Evolutionary conservation across 257 asterid genomes (phyloP), one percentile per base, ranked within the genome.

Genomic region (Solanum bukasovii): DNA sequence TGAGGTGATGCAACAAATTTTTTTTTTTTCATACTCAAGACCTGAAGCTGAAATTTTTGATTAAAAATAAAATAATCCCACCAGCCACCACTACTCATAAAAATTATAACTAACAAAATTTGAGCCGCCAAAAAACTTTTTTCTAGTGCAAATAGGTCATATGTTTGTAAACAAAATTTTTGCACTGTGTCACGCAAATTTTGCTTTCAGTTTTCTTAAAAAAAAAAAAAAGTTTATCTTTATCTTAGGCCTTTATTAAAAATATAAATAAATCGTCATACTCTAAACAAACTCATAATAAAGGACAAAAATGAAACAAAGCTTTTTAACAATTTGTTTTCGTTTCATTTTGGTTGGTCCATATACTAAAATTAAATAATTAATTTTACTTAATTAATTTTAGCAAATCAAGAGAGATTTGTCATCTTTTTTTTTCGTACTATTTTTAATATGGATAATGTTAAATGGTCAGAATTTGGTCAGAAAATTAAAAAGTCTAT

Each of bases 241-340:
- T 46, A 44, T 7, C 2, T 14, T 18, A 18, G 74, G 42, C 77
- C 83, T 87, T 59, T 87, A 87, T 85, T 87, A 23, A 68, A 88
- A 63, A 72, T 72, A 42, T 42, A 42, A 9, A 70, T 33, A 9
- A 71, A 38, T 87, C 46, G 91, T 89, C 89, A 87, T 72, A 35
- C 31, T 83, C 42, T 70, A 31, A 81, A 90, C 89, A 89, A 78
- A 88, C 83, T 88, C 42, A 6, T 3, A 29, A 67, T 63, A 89
- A 87, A 61, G 21, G 87, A 74, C 77, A 83, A 84, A 87, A 83
- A 59, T 79, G 14, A 77, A 14, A 81, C 27, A 49, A 29, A 65
- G 23, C 93, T 89, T 88, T 27, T 81, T 81, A 29, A 5, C 86
- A 84, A 87, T 81, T 82, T 77, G 75, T n/a, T 38, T 40, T 23